Base-by-base conservation (phyloP, 108 stramenopile genomes). In the Nannochloropsis granulata region DNA sequence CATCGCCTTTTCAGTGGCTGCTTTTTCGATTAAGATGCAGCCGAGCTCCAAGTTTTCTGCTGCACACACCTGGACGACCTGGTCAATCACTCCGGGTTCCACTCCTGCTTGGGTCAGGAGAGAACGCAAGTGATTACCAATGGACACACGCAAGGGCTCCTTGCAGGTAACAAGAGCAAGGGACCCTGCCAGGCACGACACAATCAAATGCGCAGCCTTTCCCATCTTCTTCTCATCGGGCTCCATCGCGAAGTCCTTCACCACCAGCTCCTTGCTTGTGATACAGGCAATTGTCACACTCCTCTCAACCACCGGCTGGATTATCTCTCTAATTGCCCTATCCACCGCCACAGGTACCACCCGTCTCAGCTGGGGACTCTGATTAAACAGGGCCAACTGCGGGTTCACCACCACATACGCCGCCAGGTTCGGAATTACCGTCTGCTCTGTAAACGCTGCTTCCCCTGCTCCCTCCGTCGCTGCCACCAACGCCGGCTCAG, bases 241-340 rank as follows among this genome's bases (percentile, higher is more conserved):
- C 88, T 98, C 98, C 94, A 94, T 98, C 24, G 98, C 98, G 86
- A 99, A 98, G 90, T 99, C 99, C 87, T 98, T 98, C n/a, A 94
- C 92, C 21, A 98, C 94, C 44, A 99, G 94, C 86, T 97, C 95
- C 83, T 98, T 97, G 23, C 96, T 94, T 5, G 99, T 99, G 84
- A 97, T 96, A 87, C 96, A 96, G 44, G 99, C 99, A 85, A 99
- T 98, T 8, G 97, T 95, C 24, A 98, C 97, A 86, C 94, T 94
- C 12, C 99, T 93, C 87, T 98, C 99, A 25, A 98, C 98, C 13
- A 97, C 99, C 14, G 97, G 95, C 88, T 95, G 95, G 82, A 98
- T 97, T 80, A 98, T 97, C 86, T 98, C 97, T n/a, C 97, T 94
- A 86, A 99, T 98, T 0, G 97, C 97, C 42, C 95, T 88, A 86